Conservation (phyloP, 805 yeast species). For the Zygoascus flipseniorum region DNA sequence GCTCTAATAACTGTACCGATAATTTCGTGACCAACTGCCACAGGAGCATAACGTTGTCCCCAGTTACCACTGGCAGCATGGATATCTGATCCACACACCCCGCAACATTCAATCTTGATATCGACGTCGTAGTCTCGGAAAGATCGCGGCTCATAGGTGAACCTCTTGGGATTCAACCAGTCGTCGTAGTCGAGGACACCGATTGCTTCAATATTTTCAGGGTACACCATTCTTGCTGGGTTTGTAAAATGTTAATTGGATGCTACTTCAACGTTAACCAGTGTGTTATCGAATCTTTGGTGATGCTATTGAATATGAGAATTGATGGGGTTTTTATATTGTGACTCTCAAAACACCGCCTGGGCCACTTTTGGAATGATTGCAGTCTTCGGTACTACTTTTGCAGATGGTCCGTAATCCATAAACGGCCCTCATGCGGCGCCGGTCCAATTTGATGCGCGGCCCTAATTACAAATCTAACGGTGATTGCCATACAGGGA, state of each 20-base stretch:
- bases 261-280: too few species aligned
- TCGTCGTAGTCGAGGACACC: neutral
- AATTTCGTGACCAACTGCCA: conserved; percentile 43
- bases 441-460: too few species aligned
- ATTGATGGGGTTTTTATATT: too few species aligned
- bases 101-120: conserved; percentile 21
- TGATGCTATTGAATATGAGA: too few species aligned
- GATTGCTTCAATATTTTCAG: neutral
- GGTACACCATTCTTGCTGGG: neutral
- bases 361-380: too few species aligned
- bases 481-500: too few species aligned
- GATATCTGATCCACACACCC: conserved; percentile 51
- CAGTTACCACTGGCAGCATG: conserved; percentile 46
- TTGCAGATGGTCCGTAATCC: too few species aligned
- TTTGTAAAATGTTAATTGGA: neutral
- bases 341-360: too few species aligned
- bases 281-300: too few species aligned
- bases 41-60: conserved; percentile 33
- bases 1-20: conserved; percentile 21
- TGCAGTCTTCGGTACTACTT: too few species aligned
- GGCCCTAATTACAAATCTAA: too few species aligned
- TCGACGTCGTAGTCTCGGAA: conserved; percentile 24
- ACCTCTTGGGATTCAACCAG: neutral
- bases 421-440: too few species aligned
- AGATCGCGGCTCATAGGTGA: neutral